Evolutionary conservation across 208 protist species (phyloP).

Genomic region (Acanthamoeba divionensis): DNA sequence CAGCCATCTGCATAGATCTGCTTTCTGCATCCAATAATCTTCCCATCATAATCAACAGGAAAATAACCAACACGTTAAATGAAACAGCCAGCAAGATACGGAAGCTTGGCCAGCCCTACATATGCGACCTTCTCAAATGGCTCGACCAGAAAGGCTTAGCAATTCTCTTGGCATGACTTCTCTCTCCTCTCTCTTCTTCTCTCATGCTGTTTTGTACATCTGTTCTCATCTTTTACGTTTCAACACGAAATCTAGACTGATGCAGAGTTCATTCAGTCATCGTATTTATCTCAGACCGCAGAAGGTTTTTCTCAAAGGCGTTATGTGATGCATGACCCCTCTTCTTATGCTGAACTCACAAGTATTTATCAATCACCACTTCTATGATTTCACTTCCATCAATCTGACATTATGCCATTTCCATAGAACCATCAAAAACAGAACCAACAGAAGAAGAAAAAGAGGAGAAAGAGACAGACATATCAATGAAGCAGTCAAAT

Average conservation of each 20-base stretch:
- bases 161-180: not conserved
- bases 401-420: too few species aligned
- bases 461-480: not conserved
- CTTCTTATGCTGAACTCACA: not conserved
- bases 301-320: not conserved
- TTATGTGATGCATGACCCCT: not conserved
- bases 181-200: not conserved
- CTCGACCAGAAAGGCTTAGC: not conserved
- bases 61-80: not conserved
- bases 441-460: not conserved
- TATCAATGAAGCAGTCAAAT: not conserved
- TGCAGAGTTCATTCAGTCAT: not conserved
- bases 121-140: not conserved
- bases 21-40: not conserved
- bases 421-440: too few species aligned
- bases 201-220: too few species aligned
- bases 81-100: not conserved
- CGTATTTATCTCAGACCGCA: not conserved
- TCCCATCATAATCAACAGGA: not conserved
- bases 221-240: not conserved
- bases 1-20: not conserved
- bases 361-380: too few species aligned
- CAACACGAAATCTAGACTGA: not conserved
- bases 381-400: too few species aligned
- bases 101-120: not conserved